A percentile compares a stretch with the other conserved stretches of the same genome.
These are phyloP conservation scores for Diospyros kaki DNA, from an alignment of 148 eudicot genomes.

Conservation along the genomic window DNA sequence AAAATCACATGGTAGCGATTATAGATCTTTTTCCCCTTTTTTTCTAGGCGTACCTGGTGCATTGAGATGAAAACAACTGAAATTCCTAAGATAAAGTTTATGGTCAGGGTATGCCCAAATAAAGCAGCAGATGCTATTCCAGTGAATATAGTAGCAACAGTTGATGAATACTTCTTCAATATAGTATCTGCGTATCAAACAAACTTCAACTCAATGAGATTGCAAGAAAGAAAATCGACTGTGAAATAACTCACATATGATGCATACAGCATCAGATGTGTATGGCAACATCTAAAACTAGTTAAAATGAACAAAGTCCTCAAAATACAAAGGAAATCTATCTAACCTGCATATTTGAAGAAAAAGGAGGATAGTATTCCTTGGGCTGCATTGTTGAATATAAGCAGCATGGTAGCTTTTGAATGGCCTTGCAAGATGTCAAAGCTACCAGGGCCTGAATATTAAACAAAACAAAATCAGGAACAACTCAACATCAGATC, in stretches of 20 bases:
- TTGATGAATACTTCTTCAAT: constrained; percentile 92
- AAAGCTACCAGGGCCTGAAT: constrained; percentile 57
- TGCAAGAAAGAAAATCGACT: neutral
- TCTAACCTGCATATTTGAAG: constrained; percentile 66
- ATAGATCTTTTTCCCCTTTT: neutral
- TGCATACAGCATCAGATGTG: neutral
- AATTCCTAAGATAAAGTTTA: constrained; percentile 86
- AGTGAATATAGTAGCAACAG: constrained; percentile 89
- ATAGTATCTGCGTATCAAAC: constrained; percentile 61
- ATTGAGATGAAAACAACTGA: constrained; percentile 97
- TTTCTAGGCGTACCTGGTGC: constrained; percentile 75
- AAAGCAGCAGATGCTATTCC: constrained; percentile 91
- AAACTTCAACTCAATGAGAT: neutral
- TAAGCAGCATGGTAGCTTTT: constrained; percentile 61
- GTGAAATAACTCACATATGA: neutral
- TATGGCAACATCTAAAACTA: neutral
- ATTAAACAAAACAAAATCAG: constrained; percentile 2
- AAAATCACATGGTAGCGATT: constrained; percentile 5
- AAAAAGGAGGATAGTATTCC: constrained; percentile 66
- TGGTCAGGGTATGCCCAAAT: constrained; percentile 88
- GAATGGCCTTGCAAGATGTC: constrained; percentile 65
- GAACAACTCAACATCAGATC: neutral
- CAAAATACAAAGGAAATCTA: neutral
- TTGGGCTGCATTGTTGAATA: constrained; percentile 65
- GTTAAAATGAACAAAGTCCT: neutral